phyloP scores from a whole-genome alignment of 257 asterid genomes.

The Handroanthus guayacan region DNA sequence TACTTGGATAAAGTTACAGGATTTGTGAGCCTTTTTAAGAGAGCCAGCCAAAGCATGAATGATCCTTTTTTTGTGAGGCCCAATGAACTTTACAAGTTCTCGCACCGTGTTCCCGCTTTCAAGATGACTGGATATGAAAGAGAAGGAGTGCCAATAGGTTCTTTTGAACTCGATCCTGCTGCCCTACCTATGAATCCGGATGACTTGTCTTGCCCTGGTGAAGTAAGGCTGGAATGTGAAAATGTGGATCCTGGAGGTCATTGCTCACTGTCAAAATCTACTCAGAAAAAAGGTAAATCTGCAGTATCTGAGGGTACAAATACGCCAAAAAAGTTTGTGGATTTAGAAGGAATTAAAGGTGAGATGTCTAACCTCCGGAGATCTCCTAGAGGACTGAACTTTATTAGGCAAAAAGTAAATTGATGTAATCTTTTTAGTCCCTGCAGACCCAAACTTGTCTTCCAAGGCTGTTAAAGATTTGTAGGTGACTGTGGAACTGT shows the following conservation, averaged over 20 bases:
- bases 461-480: no score
- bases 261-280: slow-evolving; percentile 24
- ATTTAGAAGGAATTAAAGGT: slow-evolving; percentile 30
- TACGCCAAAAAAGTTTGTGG: slow-evolving; percentile 36
- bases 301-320: slow-evolving; percentile 17
- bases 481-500: no score
- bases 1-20: slow-evolving; percentile 65
- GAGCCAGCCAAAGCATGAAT: slow-evolving; percentile 34
- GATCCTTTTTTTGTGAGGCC: slow-evolving; percentile 46
- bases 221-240: slow-evolving; percentile 31
- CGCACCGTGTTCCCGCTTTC: slow-evolving; percentile 63
- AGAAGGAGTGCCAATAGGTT: slow-evolving; percentile 74
- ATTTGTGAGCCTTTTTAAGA: slow-evolving; percentile 68
- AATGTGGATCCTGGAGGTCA: slow-evolving; percentile 32
- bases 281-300: slow-evolving; percentile 17
- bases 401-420: not conserved
- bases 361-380: slow-evolving; percentile 25
- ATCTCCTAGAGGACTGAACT: slow-evolving; percentile 45
- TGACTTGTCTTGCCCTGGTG: slow-evolving; percentile 54
- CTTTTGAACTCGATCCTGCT: slow-evolving; percentile 91
- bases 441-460: no score
- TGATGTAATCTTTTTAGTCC: no score
- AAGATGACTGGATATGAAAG: slow-evolving; percentile 67
- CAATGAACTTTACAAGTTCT: slow-evolving; percentile 58
- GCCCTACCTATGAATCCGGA: slow-evolving; percentile 61